A percentile compares a stretch with the other conserved stretches of the same genome.
Conservation (phyloP, 768 basidiomycete species). For the Xerocomellus amylosporus region DNA sequence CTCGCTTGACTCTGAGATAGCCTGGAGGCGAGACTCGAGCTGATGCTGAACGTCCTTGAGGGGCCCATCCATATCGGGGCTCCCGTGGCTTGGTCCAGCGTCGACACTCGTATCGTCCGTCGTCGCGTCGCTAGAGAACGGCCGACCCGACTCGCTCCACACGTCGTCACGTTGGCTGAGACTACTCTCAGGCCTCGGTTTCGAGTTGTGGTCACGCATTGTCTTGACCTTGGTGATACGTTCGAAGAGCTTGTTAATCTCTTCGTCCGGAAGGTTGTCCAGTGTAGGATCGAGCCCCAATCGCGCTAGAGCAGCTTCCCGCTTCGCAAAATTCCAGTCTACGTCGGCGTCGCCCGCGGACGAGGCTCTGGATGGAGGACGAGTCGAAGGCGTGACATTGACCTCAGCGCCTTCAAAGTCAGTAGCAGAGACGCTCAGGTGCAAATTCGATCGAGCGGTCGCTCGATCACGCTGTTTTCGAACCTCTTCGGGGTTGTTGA, state of each 20-base stretch:
- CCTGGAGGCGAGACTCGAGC: slow-evolving; percentile 64
- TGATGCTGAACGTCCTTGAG: slow-evolving; percentile 73
- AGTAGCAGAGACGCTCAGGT: slow-evolving; percentile 59
- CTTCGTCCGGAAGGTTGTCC: slow-evolving; percentile 91
- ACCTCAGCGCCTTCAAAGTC: slow-evolving; percentile 57
- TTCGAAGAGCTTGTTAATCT: slow-evolving; percentile 90
- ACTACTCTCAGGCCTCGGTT: slow-evolving; percentile 86
- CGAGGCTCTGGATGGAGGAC: slow-evolving; percentile 77
- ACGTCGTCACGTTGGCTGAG: slow-evolving; percentile 82
- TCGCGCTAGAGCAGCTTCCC: slow-evolving; percentile 87
- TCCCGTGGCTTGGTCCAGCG: slow-evolving; percentile 52
- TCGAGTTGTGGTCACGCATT: slow-evolving; percentile 75
- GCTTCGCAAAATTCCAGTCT: slow-evolving; percentile 97
- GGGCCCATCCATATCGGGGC: slow-evolving; percentile 64
- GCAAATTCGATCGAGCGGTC: slow-evolving; percentile 66
- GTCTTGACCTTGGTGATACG: slow-evolving; percentile 92
- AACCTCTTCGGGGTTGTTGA: slow-evolving; percentile 94
- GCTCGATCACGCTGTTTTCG: slow-evolving; percentile 87
- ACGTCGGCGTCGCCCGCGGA: slow-evolving; percentile 68
- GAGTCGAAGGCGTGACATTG: slow-evolving; percentile 46
- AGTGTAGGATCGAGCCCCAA: slow-evolving; percentile 86
- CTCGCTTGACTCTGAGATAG: slow-evolving; percentile 65
- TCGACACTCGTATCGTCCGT: slow-evolving; percentile 90
- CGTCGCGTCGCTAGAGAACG: slow-evolving; percentile 68
- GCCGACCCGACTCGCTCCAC: slow-evolving; percentile 88